Evolutionary conservation across 805 yeast species (phyloP).

Genomic region (Barnettozyma sp.): DNA sequence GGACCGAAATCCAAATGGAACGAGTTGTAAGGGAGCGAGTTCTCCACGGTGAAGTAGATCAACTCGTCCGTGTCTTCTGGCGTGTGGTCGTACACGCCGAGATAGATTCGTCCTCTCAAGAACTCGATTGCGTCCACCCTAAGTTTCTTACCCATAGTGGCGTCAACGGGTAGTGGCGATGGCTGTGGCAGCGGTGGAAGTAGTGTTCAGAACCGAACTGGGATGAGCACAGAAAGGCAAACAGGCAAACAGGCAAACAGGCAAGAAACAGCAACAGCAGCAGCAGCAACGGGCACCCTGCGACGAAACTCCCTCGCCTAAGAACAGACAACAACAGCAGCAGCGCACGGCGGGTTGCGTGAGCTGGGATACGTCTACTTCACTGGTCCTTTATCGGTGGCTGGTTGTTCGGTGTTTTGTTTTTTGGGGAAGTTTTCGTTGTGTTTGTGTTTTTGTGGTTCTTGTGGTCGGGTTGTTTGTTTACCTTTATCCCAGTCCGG

Average conservation of each 20-base stretch:
- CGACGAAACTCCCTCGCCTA: too few relatives aligned
- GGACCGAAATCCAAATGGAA: constrained; percentile 98
- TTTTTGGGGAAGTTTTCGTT: not conserved
- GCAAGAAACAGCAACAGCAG: not conserved
- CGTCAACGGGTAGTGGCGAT: too few relatives aligned
- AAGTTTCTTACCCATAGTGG: constrained; percentile 42
- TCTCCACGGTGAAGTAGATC: constrained; percentile 89
- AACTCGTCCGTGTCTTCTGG: constrained; percentile 72
- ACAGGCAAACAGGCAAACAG: not conserved
- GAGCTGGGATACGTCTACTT: too few relatives aligned
- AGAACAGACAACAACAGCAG: too few relatives aligned
- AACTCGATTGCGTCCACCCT: constrained; percentile 49
- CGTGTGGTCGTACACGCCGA: constrained; percentile 77
- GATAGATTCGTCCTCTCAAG: constrained; percentile 51
- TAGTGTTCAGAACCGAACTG: too few relatives aligned
- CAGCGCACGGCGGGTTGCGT: too few relatives aligned
- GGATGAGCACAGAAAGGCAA: too few relatives aligned
- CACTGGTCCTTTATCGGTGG: not conserved
- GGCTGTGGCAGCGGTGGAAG: too few relatives aligned
- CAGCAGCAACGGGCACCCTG: too few relatives aligned
- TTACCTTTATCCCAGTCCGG: constrained; percentile 4
- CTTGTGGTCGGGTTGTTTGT: constrained; percentile 6
- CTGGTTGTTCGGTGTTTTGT: not conserved
- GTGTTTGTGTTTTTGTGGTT: not conserved
- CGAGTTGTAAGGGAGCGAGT: constrained; percentile 85